phyloP scores from a whole-genome alignment of 345 rosid species.

The Citrus medica region DNA sequence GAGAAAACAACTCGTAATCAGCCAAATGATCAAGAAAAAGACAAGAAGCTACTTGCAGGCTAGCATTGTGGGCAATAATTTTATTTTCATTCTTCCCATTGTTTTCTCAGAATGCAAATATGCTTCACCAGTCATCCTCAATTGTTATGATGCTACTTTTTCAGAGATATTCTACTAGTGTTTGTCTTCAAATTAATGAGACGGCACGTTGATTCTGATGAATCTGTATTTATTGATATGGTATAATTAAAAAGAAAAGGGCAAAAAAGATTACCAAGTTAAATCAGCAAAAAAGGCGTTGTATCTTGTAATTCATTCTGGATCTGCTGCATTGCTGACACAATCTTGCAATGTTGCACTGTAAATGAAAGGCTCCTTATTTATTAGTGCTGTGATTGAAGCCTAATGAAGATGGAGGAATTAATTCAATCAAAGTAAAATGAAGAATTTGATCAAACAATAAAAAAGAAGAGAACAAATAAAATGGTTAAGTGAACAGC shows the following conservation, averaged over 20 bases:
- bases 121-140: background rate
- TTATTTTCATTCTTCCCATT: background rate
- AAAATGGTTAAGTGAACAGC: background rate
- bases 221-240: background rate
- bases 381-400: too few species aligned
- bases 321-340: too few species aligned
- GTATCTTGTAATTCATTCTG: background rate
- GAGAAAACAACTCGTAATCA: background rate
- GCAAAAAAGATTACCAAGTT: background rate
- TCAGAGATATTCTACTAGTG: background rate
- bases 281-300: background rate
- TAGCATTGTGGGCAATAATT: background rate
- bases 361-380: background rate
- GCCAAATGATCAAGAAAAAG: background rate
- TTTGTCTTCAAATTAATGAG: background rate
- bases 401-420: too few species aligned
- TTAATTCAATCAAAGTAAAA: too few species aligned
- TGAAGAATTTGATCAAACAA: background rate
- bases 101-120: background rate
- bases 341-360: background rate
- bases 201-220: background rate
- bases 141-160: background rate
- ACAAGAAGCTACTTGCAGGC: background rate
- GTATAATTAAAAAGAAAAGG: background rate
- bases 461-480: too few species aligned